Base-by-base conservation (phyloP, 2,329 filamentous ascomycete genomes). In the Thielaviopsis musarum region DNA sequence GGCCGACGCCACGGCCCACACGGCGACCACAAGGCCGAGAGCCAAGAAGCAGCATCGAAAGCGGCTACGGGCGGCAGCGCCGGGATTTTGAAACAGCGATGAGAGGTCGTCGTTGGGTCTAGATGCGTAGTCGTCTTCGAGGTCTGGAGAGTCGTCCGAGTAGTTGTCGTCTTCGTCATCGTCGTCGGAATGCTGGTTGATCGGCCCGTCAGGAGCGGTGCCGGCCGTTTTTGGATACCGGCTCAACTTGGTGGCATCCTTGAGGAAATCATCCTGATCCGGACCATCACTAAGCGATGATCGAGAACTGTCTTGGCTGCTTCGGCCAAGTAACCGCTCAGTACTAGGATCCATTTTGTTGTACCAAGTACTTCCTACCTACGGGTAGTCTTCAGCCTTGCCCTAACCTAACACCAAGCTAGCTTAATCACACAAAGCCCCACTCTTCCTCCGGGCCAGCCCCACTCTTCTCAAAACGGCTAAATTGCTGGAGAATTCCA, bases 1-100 rank as follows among this genome's bases (percentile, higher is more conserved):
- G 0, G 70, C 70, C 12, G 70, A 71, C 7, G 79, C 63, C 21
- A 74, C 59, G 2, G 75, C 60, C 66, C 71, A 71, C 3, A 73
- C 61, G 4, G 69, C 52, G 2, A 66, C 66, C 12, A 71, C 62
- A 17, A 73, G 12, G 12, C 45, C 34, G 9, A 59, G 45, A 24
- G 54, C 45, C 48, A 57, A 13, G 10, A 59, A 13, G 15, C 52
- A 19, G 52, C 57, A 61, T 21, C 54, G 26, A 1, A 57, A 9
- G 38, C 55, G 55, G 13, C 41, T 49, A 12, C 26, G 26, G 12
- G 58, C 38, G 17, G 38, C 45, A 17, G 48, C 38, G 21, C n/a
- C 28, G n/a, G 53, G 53, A 26, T 24, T 24, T 19, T 59, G 58
- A 21, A 59, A 56, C 9, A 59, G 34, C 2, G 51, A 45, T 1